These are phyloP conservation scores for Agrostemma githago DNA, from an alignment of 148 eudicot species.

Conservation along the genomic window DNA sequence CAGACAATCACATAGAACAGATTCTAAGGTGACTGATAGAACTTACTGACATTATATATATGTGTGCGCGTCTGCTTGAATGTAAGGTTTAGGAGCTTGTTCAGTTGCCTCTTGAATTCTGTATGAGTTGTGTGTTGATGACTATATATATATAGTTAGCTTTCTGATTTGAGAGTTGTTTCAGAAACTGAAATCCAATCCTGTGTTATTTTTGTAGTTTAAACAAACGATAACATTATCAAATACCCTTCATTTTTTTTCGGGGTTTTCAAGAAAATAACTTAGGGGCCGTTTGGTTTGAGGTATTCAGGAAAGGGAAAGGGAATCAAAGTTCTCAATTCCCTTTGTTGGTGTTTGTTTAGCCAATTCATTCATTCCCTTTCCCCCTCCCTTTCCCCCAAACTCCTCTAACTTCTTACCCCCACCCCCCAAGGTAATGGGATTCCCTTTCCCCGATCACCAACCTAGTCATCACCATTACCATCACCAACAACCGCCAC, in stretches of 20 bases:
- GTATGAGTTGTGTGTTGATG: constrained; percentile 22
- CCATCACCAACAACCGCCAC: too few relatives aligned
- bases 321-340: too few relatives aligned
- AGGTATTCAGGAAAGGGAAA: too few relatives aligned
- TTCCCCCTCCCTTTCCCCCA: too few relatives aligned
- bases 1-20: constrained; percentile 58
- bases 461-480: too few relatives aligned
- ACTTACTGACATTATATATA: constrained; percentile 25
- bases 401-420: too few relatives aligned
- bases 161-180: constrained; percentile 7
- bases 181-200: constrained; percentile 14
- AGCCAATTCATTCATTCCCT: too few relatives aligned
- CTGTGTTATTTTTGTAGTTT: not conserved
- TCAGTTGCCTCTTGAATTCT: constrained; percentile 9
- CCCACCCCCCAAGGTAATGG: too few relatives aligned
- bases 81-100: not conserved
- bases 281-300: too few relatives aligned
- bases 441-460: too few relatives aligned
- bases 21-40: constrained; percentile 68
- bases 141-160: constrained; percentile 1
- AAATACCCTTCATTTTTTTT: not conserved
- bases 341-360: too few relatives aligned
- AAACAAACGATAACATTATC: too few relatives aligned
- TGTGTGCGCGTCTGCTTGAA: not conserved
- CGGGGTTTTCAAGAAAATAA: not conserved